Conservation (phyloP, 2,329 filamentous ascomycete species). For the Paecilomyces sp. region DNA sequence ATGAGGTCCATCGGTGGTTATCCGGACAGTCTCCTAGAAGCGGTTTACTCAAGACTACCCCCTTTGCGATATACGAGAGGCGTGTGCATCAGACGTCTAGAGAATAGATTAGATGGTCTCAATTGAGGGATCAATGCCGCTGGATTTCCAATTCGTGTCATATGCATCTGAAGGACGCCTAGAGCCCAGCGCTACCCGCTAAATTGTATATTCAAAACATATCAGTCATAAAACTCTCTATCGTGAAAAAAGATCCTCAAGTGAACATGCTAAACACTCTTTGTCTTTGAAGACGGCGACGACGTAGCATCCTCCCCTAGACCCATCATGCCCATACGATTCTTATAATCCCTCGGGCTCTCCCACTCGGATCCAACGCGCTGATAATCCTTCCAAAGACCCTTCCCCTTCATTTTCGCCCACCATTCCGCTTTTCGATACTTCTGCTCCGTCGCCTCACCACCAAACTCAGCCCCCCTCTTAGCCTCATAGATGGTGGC, state of each 20-base stretch:
- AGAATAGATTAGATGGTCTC: background rate
- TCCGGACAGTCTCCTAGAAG: background rate
- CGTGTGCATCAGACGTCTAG: background rate
- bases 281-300: background rate
- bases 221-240: background rate
- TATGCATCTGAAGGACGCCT: background rate
- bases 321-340: constrained; percentile 40
- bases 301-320: constrained; percentile 20
- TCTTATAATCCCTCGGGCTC: constrained; percentile 85
- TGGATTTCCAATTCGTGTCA: background rate
- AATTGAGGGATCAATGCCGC: background rate
- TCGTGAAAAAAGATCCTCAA: background rate
- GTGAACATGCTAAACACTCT: background rate
- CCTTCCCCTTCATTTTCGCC: constrained; percentile 58
- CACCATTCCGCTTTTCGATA: constrained; percentile 42
- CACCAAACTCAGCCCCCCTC: constrained; percentile 79
- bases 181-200: background rate
- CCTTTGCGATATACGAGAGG: background rate
- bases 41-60: background rate
- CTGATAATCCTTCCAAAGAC: constrained; percentile 63
- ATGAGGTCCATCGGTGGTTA: background rate
- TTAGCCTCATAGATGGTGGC: constrained; percentile 95
- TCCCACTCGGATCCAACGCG: constrained; percentile 55
- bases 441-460: constrained; percentile 45
- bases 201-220: background rate